A percentile compares a stretch with the other conserved stretches of the same genome.
Conservation (phyloP, 768 basidiomycete genomes). For the Ephemerocybe angulata region DNA sequence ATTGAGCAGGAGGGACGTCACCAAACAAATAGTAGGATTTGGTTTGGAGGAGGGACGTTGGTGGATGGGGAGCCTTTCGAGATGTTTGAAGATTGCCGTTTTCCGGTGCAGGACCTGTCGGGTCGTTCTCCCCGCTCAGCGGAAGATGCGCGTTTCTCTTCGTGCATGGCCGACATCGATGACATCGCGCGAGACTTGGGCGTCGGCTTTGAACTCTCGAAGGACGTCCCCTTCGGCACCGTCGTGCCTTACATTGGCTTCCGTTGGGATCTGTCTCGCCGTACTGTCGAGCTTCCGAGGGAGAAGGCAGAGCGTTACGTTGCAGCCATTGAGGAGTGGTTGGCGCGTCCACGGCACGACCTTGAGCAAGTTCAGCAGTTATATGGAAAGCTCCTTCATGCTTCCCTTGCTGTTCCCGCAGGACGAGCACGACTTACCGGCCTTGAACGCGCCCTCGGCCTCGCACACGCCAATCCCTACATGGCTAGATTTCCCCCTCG, state of each 20-base stretch:
- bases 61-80: slow-evolving; percentile 19
- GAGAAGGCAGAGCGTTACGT: slow-evolving; percentile 21
- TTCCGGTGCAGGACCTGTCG: slow-evolving; percentile 23
- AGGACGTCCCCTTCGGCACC: slow-evolving; percentile 14
- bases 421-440: slow-evolving; percentile 36
- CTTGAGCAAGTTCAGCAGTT: slow-evolving; percentile 33
- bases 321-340: slow-evolving; percentile 26
- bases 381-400: slow-evolving; percentile 38
- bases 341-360: slow-evolving; percentile 17
- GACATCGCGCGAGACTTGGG: slow-evolving; percentile 23
- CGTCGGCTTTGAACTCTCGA: slow-evolving; percentile 25
- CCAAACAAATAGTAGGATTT: slow-evolving; percentile 6
- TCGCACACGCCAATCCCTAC: slow-evolving; percentile 28
- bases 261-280: slow-evolving; percentile 19
- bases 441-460: slow-evolving; percentile 33
- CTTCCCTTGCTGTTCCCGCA: slow-evolving; percentile 25
- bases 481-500: slow-evolving; percentile 18
- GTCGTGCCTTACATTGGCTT: slow-evolving; percentile 19
- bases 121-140: background rate
- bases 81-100: slow-evolving; percentile 26
- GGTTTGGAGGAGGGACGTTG: slow-evolving; percentile 21
- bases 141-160: slow-evolving; percentile 15
- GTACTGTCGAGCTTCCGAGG: slow-evolving; percentile 14
- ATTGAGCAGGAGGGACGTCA: slow-evolving; percentile 4
- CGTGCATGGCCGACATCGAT: slow-evolving; percentile 31